Conservation (phyloP, 441 rosid species). For the Populus trichocarpa region DNA sequence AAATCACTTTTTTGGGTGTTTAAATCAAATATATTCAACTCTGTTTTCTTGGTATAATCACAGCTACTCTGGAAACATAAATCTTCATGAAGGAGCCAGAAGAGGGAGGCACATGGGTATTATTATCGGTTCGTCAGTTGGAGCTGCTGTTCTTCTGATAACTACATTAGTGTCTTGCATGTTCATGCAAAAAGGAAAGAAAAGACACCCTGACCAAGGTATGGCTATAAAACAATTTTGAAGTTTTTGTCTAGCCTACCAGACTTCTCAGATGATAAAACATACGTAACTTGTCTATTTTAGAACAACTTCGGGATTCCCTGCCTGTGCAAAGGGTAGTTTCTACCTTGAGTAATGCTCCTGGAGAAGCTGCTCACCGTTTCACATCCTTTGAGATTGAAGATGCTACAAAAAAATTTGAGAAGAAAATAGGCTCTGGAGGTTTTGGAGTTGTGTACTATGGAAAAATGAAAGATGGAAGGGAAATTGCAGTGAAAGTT, state of each 20-base stretch:
- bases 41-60: neutral
- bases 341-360: conserved; percentile 57
- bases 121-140: conserved; percentile 62
- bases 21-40: neutral
- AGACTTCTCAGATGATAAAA: conserved; percentile 3
- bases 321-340: conserved; percentile 46
- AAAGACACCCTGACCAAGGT: conserved; percentile 41
- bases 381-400: conserved; percentile 69
- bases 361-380: conserved; percentile 76
- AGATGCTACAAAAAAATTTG: conserved; percentile 70
- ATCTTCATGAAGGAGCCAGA: conserved; percentile 43
- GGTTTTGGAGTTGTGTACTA: conserved; percentile 94
- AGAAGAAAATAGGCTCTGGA: conserved; percentile 92
- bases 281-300: conserved; percentile 19
- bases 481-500: conserved; percentile 92
- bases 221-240: conserved; percentile 14
- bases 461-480: conserved; percentile 76
- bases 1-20: neutral
- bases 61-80: conserved; percentile 71
- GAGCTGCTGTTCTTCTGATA: conserved; percentile 70
- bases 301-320: conserved; percentile 38
- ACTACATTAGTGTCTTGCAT: conserved; percentile 55
- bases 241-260: neutral
- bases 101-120: conserved; percentile 41
- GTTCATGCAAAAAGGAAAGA: conserved; percentile 53